Base-by-base conservation (phyloP, 225 moss, liverwort and hornwort genomes). In the Straminergon stramineum region DNA sequence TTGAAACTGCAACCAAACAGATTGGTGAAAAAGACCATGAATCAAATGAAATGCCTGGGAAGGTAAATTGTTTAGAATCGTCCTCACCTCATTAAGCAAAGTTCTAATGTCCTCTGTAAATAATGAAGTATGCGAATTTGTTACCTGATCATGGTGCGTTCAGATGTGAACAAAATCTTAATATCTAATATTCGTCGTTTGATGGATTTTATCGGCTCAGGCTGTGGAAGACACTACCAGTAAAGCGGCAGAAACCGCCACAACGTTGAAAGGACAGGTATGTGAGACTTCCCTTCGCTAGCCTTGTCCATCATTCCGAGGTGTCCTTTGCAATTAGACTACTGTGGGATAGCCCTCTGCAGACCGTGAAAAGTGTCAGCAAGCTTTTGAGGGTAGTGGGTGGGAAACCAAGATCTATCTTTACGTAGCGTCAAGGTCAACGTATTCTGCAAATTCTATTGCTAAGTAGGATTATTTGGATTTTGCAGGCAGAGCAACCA, bases 1-100 rank as follows among this genome's bases (percentile, higher is more conserved):
- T 95, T 61, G 93, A 95, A 88, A 81, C 94, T 83, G 99, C 96
- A 81, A 96, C 95, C 92, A 96, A 95, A 93, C 95, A 97, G 92
- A 94, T 93, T 93, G 95, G 93, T 88, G 99, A 95, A 89, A 96
- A 95, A 53, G 99, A 95, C 85, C 95, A 73, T 56, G 81, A 96
- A 88, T 95, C 97, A 37, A 91, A 89, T 91, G 96, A 99, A 86
- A 92, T 95, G 68, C 92, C 97, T 57, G 91, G 93, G 48, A 95
- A 97, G 96, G 99, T 79, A 56, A 53, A 78, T 62, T 79, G 15
- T 80, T 64, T 52, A 75, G 64, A 88, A 79, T 51, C 77, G 60
- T 74, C 58, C 27, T 76, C 78, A 45, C 32, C 17, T 88, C 81
- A 51, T 70, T 16, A 24, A 66, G 30, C 30, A 30, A 83, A 79